A percentile compares a stretch with the other conserved stretches of the same genome.
These are phyloP conservation scores for Candida nitratophila DNA, from an alignment of 805 yeast genomes.

Conservation along the genomic window DNA sequence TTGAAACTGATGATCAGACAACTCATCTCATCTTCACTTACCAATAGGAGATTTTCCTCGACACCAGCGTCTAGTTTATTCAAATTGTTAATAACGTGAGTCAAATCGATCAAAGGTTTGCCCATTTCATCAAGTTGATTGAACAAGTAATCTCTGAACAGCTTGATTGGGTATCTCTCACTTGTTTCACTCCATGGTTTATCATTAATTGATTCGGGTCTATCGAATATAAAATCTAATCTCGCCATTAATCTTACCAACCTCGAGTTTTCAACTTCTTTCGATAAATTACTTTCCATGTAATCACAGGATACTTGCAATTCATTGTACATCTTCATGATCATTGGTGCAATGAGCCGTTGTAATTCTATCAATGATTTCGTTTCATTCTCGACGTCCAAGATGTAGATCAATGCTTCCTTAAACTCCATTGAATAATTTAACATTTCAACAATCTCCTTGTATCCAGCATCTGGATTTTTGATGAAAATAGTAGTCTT, in stretches of 20 bases:
- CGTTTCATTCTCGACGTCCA: conserved; percentile 16
- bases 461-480: conserved; percentile 9
- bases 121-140: conserved; percentile 78
- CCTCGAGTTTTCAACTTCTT: conserved; percentile 84
- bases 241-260: conserved; percentile 77
- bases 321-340: conserved; percentile 41
- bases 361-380: conserved; percentile 28
- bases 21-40: conserved; percentile 77
- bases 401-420: conserved; percentile 31
- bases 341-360: conserved; percentile 33
- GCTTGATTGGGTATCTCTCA: conserved; percentile 58
- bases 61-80: conserved; percentile 91
- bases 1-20: conserved; percentile 82
- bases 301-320: conserved; percentile 47
- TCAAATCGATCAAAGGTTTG: conserved; percentile 70
- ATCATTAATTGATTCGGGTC: conserved; percentile 58
- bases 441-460: conserved; percentile 20
- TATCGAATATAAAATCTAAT: conserved; percentile 67
- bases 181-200: conserved; percentile 69
- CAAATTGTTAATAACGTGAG: conserved; percentile 69
- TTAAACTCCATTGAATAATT: conserved; percentile 41
- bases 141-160: conserved; percentile 81
- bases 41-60: conserved; percentile 74
- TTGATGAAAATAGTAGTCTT: conserved; percentile 22
- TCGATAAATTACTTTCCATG: conserved; percentile 52